Base-by-base conservation (phyloP, 176 grass and related monocot genomes). In the Musa schizocarpa region DNA sequence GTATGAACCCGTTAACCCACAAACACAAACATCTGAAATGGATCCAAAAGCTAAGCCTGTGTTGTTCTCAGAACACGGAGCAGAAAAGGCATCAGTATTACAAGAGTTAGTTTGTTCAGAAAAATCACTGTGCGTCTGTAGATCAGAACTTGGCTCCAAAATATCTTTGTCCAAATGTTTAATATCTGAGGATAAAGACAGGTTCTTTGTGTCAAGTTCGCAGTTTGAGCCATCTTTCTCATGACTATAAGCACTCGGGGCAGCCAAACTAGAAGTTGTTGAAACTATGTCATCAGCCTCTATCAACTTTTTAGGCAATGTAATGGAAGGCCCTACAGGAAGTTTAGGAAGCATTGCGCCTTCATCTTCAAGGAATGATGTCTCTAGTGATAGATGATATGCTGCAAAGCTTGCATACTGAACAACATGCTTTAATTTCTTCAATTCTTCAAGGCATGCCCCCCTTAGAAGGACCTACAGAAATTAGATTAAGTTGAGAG, bases 361-460 rank as follows among this genome's bases (percentile, higher is more conserved):
- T 80, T 92, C 93, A 63, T 96, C 93, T 49, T 83, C 87, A 77
- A 96, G 81, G 56, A 92, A 96, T 78, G 93, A 96, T 25, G 81
- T 88, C 79, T 96, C 85, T 53, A 88, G 74, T 71, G 79, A 92
- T 54, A 96, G 83, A 80, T 96, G 93, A 88, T 96, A 90, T 43
- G 93, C 87, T 75, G 93, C 93, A 86, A 96, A 96, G 19, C 83
- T 80, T 81, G 89, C 89, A 68, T 87, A 83, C 65, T 88, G 85
- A 54, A 87, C 78, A 69, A 77, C 87, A 74, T 63, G 83, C 61
- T 96, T 96, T 55, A 96, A 49, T 77, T 83, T 96, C 77, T 92
- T 96, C 78, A 96, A 76, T 77, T 92, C 90, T 74, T 92, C 89
- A 49, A 10, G 65, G 69, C 83, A 85, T 64, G 71, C 63, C 72